These are phyloP conservation scores for Cucurbita ficifolia DNA, from an alignment of 306 rosid species.

Conservation along the genomic window DNA sequence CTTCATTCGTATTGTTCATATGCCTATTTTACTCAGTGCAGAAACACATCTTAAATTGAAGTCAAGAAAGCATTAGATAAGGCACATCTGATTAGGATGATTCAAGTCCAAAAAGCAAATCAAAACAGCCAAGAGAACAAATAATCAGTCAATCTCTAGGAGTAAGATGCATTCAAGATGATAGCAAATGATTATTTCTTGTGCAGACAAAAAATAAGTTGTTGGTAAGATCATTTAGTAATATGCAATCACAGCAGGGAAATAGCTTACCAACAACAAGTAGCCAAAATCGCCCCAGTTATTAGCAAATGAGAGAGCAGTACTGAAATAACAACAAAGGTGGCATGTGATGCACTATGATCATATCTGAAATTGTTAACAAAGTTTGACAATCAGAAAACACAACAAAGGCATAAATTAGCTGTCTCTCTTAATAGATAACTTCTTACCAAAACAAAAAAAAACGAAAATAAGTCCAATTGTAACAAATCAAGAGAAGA, in stretches of 20 bases:
- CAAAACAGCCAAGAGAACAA: background rate
- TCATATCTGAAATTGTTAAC: conserved; percentile 64
- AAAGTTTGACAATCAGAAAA: conserved; percentile 6
- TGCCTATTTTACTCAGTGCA: background rate
- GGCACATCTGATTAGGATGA: background rate
- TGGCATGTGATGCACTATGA: conserved; percentile 75
- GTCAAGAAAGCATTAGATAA: background rate
- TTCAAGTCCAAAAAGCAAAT: background rate
- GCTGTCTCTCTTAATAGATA: background rate
- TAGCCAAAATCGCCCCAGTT: conserved; percentile 69
- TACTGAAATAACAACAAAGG: conserved; percentile 75
- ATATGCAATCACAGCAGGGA: background rate
- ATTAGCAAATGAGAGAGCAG: conserved; percentile 71
- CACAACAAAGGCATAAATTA: background rate
- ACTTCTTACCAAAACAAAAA: conserved; percentile 5
- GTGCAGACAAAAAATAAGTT: background rate
- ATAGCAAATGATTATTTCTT: background rate
- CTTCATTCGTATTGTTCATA: background rate
- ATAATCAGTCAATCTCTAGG: background rate
- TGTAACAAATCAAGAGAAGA: background rate
- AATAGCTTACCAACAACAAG: conserved; percentile 69
- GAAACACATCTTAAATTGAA: background rate
- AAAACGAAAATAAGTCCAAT: background rate
- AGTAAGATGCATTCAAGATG: background rate
- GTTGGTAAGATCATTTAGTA: background rate